Evolutionary conservation across 75 land plant species (phyloP).

Genomic region (Pinus albicaulis): DNA sequence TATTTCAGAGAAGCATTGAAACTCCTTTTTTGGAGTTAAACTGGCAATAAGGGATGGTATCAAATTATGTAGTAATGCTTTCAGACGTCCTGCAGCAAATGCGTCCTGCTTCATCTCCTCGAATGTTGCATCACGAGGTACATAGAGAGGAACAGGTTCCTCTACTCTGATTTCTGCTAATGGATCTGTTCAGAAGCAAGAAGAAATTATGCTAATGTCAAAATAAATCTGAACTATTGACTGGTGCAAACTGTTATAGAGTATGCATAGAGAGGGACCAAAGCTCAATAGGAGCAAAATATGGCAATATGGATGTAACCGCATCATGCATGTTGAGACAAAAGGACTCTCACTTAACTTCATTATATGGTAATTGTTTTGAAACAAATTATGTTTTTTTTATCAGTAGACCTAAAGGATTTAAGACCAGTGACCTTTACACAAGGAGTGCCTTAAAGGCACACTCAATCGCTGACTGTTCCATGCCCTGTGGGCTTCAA

Average conservation of each 20-base stretch:
- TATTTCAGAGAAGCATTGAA: constrained; percentile 59
- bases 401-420: too few species aligned
- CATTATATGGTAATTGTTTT: neutral
- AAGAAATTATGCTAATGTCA: neutral
- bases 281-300: neutral
- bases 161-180: constrained; percentile 49
- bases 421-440: too few species aligned
- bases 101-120: constrained; percentile 54
- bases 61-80: constrained; percentile 56
- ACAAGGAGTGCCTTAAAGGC: too few species aligned
- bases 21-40: constrained; percentile 53
- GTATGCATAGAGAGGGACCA: neutral
- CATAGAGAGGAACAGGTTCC: constrained; percentile 57
- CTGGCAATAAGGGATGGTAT: constrained; percentile 55
- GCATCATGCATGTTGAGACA: too few species aligned
- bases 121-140: constrained; percentile 82
- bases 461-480: too few species aligned
- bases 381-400: neutral
- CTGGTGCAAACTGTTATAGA: neutral
- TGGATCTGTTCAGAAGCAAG: constrained; percentile 34
- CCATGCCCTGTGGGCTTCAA: too few species aligned
- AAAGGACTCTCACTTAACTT: neutral
- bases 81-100: constrained; percentile 36
- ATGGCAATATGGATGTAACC: too few species aligned
- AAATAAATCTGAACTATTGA: neutral